Evolutionary conservation across 2,329 filamentous ascomycete genomes (phyloP), one percentile per base, ranked within the genome.

Genomic region (Fusarium nurragi): DNA sequence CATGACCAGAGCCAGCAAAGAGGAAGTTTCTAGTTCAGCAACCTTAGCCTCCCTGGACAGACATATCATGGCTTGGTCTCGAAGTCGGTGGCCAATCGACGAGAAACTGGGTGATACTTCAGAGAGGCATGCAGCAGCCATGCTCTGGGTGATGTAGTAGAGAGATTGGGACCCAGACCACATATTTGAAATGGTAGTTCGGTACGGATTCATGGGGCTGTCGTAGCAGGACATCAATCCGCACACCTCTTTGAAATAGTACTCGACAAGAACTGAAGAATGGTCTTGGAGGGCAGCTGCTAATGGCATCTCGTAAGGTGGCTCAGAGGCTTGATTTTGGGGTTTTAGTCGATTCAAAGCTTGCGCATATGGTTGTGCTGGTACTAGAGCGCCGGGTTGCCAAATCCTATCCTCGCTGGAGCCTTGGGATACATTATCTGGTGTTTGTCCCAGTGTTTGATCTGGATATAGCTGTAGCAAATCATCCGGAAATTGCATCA

Each of bases 221-320:
- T 89, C 87, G 67, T 87, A 89, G 57, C 84, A 87, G n/a, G 86
- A 89, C 71, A 87, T 88, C 11, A 88, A 75, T 5, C 80, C 81
- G 45, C 85, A 87, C 4, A 88, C 85, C 58, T 88, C 84, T 66
- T 84, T 84, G 75, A 89, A 89, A 66, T 88, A 89, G 65, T 88
- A 86, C 44, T 88, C 85, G 11, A 88, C 83, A 16, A 89, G 76
- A 41, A 84, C 80, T 43, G 84, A 86, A 5, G 84, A 82, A 18
- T 82, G 77, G 43, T 85, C 65, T 23, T 65, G 61, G 5, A 74
- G 67, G 34, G 67, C 51, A 34, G 54, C 49, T 11, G 65, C 40
- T 19, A 69, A 39, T 2, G 66, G 62, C 41, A 66, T 53, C 16
- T 65, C 61, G 26, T 26, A 19, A 30, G 30, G 32, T 22, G 39